Percentiles rank a stretch among this genome's conserved stretches.
phyloP scores from a whole-genome alignment of 2,329 filamentous ascomycete species.

The Aspergillus luchuensis region DNA sequence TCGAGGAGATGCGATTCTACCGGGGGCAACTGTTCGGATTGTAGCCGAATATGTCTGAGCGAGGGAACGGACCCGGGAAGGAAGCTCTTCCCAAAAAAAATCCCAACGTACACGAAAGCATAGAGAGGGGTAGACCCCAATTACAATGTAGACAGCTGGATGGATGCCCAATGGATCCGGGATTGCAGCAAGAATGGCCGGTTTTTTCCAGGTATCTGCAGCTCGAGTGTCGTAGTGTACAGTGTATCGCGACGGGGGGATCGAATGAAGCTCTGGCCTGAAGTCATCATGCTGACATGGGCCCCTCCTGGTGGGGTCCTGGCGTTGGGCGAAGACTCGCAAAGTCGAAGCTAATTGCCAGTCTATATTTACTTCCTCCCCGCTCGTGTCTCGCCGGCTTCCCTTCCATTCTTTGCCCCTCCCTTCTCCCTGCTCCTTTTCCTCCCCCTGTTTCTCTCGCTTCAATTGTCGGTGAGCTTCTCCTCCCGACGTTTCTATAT shows the following conservation, averaged over 20 bases:
- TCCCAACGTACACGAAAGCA: not conserved
- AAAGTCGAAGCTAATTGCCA: not conserved
- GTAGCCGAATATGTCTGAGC: slow-evolving; percentile 1
- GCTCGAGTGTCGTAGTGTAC: not conserved
- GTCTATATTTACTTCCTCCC: slow-evolving; percentile 13
- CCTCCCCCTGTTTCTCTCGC: not conserved
- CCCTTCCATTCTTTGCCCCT: slow-evolving; percentile 16
- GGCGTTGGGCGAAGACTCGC: not conserved
- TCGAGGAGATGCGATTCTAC: slow-evolving; percentile 86
- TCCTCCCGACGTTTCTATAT: not conserved
- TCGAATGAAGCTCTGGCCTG: not conserved
- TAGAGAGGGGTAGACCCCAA: not conserved
- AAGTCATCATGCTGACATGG: not conserved
- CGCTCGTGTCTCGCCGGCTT: slow-evolving; percentile 14
- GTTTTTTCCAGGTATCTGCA: not conserved
- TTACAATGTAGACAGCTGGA: not conserved
- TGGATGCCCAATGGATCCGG: slow-evolving; percentile 1
- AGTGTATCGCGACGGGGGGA: not conserved
- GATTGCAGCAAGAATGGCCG: not conserved
- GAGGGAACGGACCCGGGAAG: not conserved
- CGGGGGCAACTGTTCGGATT: slow-evolving; percentile 65
- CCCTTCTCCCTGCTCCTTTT: slow-evolving; percentile 10
- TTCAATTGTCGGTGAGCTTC: slow-evolving; percentile 9
- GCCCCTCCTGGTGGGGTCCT: not conserved
- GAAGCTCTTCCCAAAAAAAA: not conserved